phyloP scores from a whole-genome alignment of 768 basidiomycete species.

The Nidula microcarpa region DNA sequence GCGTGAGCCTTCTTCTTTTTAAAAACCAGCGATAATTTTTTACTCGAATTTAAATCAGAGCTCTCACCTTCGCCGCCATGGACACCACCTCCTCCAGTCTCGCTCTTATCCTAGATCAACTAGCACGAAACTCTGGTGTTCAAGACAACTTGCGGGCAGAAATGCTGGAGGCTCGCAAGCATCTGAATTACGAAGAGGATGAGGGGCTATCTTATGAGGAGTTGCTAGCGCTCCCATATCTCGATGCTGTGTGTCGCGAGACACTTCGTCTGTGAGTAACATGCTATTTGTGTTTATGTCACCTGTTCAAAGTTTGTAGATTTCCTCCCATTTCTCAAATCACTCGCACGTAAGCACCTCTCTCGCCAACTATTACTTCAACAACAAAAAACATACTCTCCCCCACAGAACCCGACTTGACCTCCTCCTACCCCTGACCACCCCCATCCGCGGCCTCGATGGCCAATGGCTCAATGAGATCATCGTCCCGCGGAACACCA shows the following conservation, averaged over 20 bases:
- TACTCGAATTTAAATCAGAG: constrained; percentile 7
- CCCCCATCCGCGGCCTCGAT: constrained; percentile 17
- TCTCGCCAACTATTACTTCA: background rate
- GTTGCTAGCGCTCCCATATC: constrained; percentile 19
- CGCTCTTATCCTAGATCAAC: constrained; percentile 29
- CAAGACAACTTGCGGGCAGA: constrained; percentile 33
- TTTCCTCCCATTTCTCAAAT: constrained; percentile 15
- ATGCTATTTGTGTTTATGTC: background rate
- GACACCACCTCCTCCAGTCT: constrained; percentile 29
- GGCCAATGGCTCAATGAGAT: constrained; percentile 14
- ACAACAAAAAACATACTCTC: background rate
- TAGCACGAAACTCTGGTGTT: constrained; percentile 32
- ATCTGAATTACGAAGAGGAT: constrained; percentile 1
- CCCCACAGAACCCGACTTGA: constrained; percentile 16
- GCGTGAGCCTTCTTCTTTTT: constrained; percentile 12
- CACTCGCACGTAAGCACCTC: constrained; percentile 9
- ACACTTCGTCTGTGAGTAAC: constrained; percentile 26
- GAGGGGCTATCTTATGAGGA: constrained; percentile 19
- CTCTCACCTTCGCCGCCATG: constrained; percentile 15
- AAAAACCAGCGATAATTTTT: background rate
- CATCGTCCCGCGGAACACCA: too few relatives aligned
- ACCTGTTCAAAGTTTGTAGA: constrained; percentile 1
- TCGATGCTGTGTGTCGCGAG: constrained; percentile 30
- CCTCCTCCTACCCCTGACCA: constrained; percentile 25
- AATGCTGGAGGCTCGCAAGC: constrained; percentile 20